Base-by-base conservation (phyloP, 1,284 basidiomycete genomes). In the Ceratobasidium sp. region DNA sequence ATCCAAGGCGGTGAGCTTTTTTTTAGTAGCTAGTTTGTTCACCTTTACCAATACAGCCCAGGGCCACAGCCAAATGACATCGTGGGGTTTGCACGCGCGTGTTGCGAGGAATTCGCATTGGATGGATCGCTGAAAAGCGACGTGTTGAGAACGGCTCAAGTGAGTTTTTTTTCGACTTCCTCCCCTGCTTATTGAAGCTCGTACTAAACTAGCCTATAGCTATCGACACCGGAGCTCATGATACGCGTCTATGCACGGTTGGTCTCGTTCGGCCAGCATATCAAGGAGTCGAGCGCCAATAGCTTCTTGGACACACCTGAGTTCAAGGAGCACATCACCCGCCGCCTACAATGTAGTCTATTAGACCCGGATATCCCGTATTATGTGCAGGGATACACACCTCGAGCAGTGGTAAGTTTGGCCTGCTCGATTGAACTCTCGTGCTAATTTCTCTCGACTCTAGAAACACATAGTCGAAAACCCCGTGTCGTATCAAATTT, bases 81-180 rank as follows among this genome's bases (percentile, higher is more conserved):
- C 13, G 7, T 17, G 28, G 33, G 17, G 15, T 65, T 44, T 65
- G 62, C 62, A 7, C 12, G 12, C 20, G 17, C 6, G 44, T 73
- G 69, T 26, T 73, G 69, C 44, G 42, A 62, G 57, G 69, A 73
- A 38, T 73, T 73, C 61, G 69, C 56, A 10, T 56, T 73, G n/a
- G 61, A 33, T 17, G 57, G 61, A 40, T 17, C 26, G 13, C 20
- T 42, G 15, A 73, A 73, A 28, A 42, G 26, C 28, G 69, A 73
- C 23, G 57, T 62, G 7, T 28, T 73, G 33, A 44, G 15, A 38
- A 48, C 17, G 9, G 61, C 38, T 5, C 13, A 73, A 42, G 69
- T 73, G 23, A 28, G 69, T 61, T 9, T 13, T 20, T 46, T 33
- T 10, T 33, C n/a, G 40, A 46, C 5, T 46, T 20, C 15, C 26